Percentiles rank a stretch among this genome's conserved stretches.
Evolutionary conservation across 1,284 basidiomycete species (phyloP).

Genomic region (Exsudoporus floridanus): DNA sequence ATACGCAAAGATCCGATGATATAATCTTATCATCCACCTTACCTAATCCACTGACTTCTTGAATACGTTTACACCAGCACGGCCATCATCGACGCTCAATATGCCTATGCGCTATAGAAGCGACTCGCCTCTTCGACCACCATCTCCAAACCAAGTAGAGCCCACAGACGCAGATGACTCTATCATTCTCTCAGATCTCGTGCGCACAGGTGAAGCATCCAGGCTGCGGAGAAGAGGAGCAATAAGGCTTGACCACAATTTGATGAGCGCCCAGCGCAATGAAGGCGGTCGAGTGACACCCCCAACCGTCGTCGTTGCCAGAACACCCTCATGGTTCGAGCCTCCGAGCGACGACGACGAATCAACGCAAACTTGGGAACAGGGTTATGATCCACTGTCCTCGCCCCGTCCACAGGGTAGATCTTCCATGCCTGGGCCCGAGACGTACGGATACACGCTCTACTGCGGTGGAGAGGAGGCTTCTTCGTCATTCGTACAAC

Average conservation of each 20-base stretch:
- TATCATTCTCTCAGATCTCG: constrained; percentile 67
- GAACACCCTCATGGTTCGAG: constrained; percentile 37
- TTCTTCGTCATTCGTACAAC: constrained; percentile 1
- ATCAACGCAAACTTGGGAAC: constrained; percentile 36
- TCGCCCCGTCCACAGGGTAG: constrained; percentile 27
- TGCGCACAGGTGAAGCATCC: constrained; percentile 68
- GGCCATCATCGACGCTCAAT: constrained; percentile 22
- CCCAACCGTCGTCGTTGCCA: constrained; percentile 30
- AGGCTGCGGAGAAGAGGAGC: constrained; percentile 69
- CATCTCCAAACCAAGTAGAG: constrained; percentile 23
- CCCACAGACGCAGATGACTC: constrained; percentile 57
- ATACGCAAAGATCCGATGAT: no score
- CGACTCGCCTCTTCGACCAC: constrained; percentile 10
- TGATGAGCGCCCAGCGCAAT: constrained; percentile 30
- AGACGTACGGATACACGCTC: constrained; percentile 41
- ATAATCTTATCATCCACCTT: constrained; percentile 3
- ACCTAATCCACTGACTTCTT: constrained; percentile 7
- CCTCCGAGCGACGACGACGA: constrained; percentile 38
- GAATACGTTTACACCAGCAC: constrained; percentile 18
- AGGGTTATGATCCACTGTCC: constrained; percentile 31
- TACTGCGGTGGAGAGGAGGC: constrained; percentile 49
- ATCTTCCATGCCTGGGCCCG: constrained; percentile 15
- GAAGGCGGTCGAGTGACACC: constrained; percentile 29
- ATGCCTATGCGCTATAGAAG: constrained; percentile 37
- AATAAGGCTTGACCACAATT: constrained; percentile 57